Base-by-base conservation (phyloP, 768 basidiomycete species). In the Kwoniella dendrophila region DNA sequence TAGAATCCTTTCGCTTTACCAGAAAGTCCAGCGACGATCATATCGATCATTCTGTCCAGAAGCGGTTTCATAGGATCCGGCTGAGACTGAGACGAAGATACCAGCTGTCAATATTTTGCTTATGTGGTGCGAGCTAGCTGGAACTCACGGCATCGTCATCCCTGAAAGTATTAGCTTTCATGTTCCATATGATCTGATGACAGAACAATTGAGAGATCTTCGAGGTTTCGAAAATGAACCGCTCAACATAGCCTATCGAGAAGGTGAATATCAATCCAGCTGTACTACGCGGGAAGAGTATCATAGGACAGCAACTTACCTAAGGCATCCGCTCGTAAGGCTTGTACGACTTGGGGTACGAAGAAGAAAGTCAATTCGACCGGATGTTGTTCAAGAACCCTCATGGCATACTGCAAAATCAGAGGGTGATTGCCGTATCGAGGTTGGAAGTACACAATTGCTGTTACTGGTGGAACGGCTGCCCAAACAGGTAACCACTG, bases 111-210 rank as follows among this genome's bases (percentile, higher is more conserved):
- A 29, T 49, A 12, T 18, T 34, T 8, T 43, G 50, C 14, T 54
- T 16, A 18, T 10, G 45, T 12, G 32, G 27, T 26, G 26, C 27
- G 16, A 82, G n/a, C n/a, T 85, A 52, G 71, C 90, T 92, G 61
- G 89, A 11, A 63, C 71, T 83, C 77, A 94, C 93, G 14, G 86
- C 91, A 6, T 83, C 82, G 72, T 98, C 96, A 71, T 93, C 95
- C 71, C 89, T 91, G 78, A 87, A 96, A 64, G 90, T 92, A 73
- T 99, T 99, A 4, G 96, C 96, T 73, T 95, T 95, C 96, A 98
- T 98, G 78, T 98, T 99, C 96, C 96, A 99, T 64, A 99, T 91
- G 66, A 98, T 98, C 81, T 99, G 96, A 76, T 99, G 96, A 75
- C 96, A 99, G 82, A 99, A 99, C 24, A 92, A 80, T 76, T 95